Conservation (phyloP, 2,329 filamentous ascomycete genomes). For the Fusarium concolor region DNA sequence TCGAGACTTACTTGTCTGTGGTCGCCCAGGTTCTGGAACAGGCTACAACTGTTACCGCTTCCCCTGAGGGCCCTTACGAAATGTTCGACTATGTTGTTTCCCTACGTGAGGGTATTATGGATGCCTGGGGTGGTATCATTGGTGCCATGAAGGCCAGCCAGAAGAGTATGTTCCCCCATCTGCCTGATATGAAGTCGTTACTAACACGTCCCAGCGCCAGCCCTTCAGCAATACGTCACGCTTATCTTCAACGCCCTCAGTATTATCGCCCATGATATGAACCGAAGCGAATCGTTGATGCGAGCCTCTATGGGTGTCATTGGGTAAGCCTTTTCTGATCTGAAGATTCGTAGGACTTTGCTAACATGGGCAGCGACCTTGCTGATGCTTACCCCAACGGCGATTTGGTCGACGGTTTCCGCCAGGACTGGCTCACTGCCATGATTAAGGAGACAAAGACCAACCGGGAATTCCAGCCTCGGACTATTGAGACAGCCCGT, state of each 20-base stretch:
- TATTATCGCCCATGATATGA: slow-evolving; percentile 81
- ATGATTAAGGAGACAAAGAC: slow-evolving; percentile 93
- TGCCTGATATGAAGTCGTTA: slow-evolving; percentile 34
- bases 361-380: slow-evolving; percentile 74
- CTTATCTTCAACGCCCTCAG: slow-evolving; percentile 90
- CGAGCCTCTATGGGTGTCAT: slow-evolving; percentile 97
- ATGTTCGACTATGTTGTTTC: slow-evolving; percentile 98
- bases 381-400: slow-evolving; percentile 94
- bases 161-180: slow-evolving; percentile 71
- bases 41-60: slow-evolving; percentile 83
- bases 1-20: slow-evolving; percentile 91
- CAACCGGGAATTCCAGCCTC: slow-evolving; percentile 85
- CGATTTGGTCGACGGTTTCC: slow-evolving; percentile 85
- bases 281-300: slow-evolving; percentile 91
- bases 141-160: slow-evolving; percentile 87
- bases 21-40: slow-evolving; percentile 96
- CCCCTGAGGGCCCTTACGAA: slow-evolving; percentile 86
- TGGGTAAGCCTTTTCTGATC: slow-evolving; percentile 70
- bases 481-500: slow-evolving; percentile 93
- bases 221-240: slow-evolving; percentile 81
- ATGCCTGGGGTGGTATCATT: slow-evolving; percentile 98
- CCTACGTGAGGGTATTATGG: slow-evolving; percentile 96
- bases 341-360: background rate
- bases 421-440: slow-evolving; percentile 86
- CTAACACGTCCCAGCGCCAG: slow-evolving; percentile 64